Evolutionary conservation across 2,329 filamentous ascomycete genomes (phyloP), one percentile per base, ranked within the genome.

Genomic region (Sporothrix phasma): DNA sequence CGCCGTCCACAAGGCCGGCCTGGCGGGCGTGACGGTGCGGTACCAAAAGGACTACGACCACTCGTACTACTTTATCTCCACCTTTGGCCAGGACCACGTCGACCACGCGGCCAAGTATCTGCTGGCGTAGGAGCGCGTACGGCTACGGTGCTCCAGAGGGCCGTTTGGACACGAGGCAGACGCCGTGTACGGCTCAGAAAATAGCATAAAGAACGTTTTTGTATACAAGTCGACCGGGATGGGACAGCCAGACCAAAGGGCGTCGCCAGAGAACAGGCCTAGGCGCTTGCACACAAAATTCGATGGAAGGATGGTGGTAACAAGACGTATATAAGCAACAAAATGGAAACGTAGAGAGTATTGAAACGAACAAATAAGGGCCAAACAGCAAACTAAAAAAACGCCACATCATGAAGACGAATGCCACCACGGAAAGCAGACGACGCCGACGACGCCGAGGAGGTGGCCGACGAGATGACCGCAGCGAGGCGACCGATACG

Each of bases 21-120:
- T 91, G 61, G 78, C 84, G 65, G 89, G 88, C 10, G 78, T 97
- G 67, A 84, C 84, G 62, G 77, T 97, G 68, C 84, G 93, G 71
- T 94, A 93, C 80, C 93, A 96, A 74, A 82, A 88, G 67, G 92
- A 87, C 67, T 97, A 99, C 73, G 94, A 99, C 75, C 94, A 99
- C 78, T 96, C 91, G 67, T 99, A 99, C 79, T 99, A 86, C 77
- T 97, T 96, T 77, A 95, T 99, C 80, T 88, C 92, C 41, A 86
- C 86, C 17, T 99, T 99, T 74, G 84, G 88, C 49, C 88, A 90
- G 72, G 92, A 97, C 70, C 94, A 99, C 76, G 83, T 97, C 69
- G 87, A 90, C 71, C 91, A 95, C 77, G 92, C 92, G 66, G 93
- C 92, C 69, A 96, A 94, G 80, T 87, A 91, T 73, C 78, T 97